Percentiles rank a stretch among this genome's conserved stretches.
Conservation (phyloP, 2,329 filamentous ascomycete species). For the Exutisphaerella laricina region DNA sequence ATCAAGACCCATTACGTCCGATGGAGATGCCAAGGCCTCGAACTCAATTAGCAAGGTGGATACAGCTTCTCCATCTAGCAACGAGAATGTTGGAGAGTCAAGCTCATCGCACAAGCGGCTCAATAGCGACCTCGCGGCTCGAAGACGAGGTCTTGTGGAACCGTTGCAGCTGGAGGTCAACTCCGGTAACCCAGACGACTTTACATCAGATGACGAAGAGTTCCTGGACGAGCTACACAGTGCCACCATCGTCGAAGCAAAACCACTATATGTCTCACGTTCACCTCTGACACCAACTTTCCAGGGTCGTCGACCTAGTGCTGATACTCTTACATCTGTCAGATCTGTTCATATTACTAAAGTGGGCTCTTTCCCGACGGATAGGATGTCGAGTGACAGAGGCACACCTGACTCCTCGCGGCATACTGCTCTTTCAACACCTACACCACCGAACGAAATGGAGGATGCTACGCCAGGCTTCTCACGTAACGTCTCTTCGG, state of each 20-base stretch:
- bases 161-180: slow-evolving; percentile 35
- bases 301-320: slow-evolving; percentile 34
- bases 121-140: slow-evolving; percentile 32
- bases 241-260: slow-evolving; percentile 77
- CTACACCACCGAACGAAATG: slow-evolving; percentile 13
- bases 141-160: slow-evolving; percentile 38
- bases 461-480: slow-evolving; percentile 32
- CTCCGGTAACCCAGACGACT: slow-evolving; percentile 41
- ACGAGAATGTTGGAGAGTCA: not conserved
- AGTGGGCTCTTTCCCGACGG: slow-evolving; percentile 9
- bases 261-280: slow-evolving; percentile 70
- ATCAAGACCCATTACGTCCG: slow-evolving; percentile 13
- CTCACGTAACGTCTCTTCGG: slow-evolving; percentile 78
- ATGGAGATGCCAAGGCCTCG: slow-evolving; percentile 3
- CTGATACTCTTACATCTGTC: slow-evolving; percentile 20
- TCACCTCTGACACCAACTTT: slow-evolving; percentile 71
- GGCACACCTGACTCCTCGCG: not conserved
- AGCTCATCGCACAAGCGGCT: slow-evolving; percentile 10
- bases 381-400: not conserved
- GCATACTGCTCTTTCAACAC: not conserved
- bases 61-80: too few relatives aligned
- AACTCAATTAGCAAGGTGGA: not conserved
- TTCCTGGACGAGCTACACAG: slow-evolving; percentile 72
- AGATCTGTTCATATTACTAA: slow-evolving; percentile 23
- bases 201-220: slow-evolving; percentile 61